Base-by-base conservation (phyloP, 352 stramenopile species). In the Pelagophyceae sp. region DNA sequence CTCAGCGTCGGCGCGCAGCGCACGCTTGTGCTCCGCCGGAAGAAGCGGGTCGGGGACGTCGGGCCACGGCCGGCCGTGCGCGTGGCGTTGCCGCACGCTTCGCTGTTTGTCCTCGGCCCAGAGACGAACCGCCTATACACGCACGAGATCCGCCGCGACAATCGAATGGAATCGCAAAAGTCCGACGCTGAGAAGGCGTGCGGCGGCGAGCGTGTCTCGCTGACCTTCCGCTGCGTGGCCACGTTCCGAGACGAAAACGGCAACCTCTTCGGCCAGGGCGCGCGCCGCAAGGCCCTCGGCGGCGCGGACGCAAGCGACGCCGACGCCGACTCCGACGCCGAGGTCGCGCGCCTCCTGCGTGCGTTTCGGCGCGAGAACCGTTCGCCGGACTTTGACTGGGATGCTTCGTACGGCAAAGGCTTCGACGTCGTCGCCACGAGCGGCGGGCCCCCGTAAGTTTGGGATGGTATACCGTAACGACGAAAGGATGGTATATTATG, bases 301-400 rank as follows among this genome's bases (percentile, higher is more conserved):
- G 45, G 45, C 27, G 58, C 15, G 15, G 58, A n/a, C 6, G 11
- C 23, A 33, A 15, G 58, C 58, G 23, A 11, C 5, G 15, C 58
- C 11, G 29, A n/a, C 58, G 29, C 58, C 15, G 23, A n/a, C 15
- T 15, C 11, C 15, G 5, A 27, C 27, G 74, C 40, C 27, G 74
- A 78, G 51, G n/a, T 61, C 27, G n/a, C 15, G 3, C 27, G 32
- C 31, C 76, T 78, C 6, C 37, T 78, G 19, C 20, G 38, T 5
- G 74, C 74, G 20, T 78, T 78, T n/a, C 32, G 51, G 6, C 6
- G 1, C 31, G 74, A 78, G 74, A 78, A 78, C 54, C 35, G 71
- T 33, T 38, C 5, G 5, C 20, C 31, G 6, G 31, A 15, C 40
- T 78, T 78, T n/a, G 74, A 78, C 29, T 78, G 74, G 74, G 74